phyloP scores from a whole-genome alignment of 768 basidiomycete species.

The Serpula lacrymans region DNA sequence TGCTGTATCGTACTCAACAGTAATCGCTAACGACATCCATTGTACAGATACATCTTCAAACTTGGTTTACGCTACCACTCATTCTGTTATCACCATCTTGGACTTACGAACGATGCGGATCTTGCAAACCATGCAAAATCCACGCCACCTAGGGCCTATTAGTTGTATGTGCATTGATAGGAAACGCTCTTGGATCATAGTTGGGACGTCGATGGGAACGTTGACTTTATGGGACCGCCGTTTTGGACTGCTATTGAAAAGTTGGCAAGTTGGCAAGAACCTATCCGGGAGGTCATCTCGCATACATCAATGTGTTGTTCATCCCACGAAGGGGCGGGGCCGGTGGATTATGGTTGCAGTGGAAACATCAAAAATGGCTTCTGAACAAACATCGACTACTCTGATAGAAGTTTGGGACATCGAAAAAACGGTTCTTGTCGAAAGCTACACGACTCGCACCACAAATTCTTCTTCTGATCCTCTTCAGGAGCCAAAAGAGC shows the following conservation, averaged over 20 bases:
- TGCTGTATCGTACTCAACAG: neutral
- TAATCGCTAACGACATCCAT: neutral
- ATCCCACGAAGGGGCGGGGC: slow-evolving; percentile 84
- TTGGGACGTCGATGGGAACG: slow-evolving; percentile 82
- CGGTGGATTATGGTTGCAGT: slow-evolving; percentile 88
- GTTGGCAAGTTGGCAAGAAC: slow-evolving; percentile 73
- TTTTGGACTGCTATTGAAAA: slow-evolving; percentile 85
- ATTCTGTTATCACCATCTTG: slow-evolving; percentile 68
- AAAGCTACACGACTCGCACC: slow-evolving; percentile 66
- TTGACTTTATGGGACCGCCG: slow-evolving; percentile 93
- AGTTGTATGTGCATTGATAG: slow-evolving; percentile 82
- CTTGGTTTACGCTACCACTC: slow-evolving; percentile 82
- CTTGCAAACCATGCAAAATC: slow-evolving; percentile 76
- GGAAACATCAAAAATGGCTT: slow-evolving; percentile 43
- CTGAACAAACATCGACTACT: slow-evolving; percentile 40
- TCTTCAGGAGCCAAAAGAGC: slow-evolving; percentile 50
- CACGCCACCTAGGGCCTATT: slow-evolving; percentile 82
- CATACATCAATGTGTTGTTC: slow-evolving; percentile 73
- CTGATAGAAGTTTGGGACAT: slow-evolving; percentile 93
- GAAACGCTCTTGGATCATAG: slow-evolving; percentile 83
- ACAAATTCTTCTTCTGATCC: slow-evolving; percentile 43
- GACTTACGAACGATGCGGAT: slow-evolving; percentile 85
- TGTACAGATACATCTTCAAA: slow-evolving; percentile 69
- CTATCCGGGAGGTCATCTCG: slow-evolving; percentile 49
- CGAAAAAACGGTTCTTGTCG: slow-evolving; percentile 74